Evolutionary conservation across 2,329 filamentous ascomycete species (phyloP), one percentile per base, ranked within the genome.

Genomic region (Furcasterigmium furcatum): DNA sequence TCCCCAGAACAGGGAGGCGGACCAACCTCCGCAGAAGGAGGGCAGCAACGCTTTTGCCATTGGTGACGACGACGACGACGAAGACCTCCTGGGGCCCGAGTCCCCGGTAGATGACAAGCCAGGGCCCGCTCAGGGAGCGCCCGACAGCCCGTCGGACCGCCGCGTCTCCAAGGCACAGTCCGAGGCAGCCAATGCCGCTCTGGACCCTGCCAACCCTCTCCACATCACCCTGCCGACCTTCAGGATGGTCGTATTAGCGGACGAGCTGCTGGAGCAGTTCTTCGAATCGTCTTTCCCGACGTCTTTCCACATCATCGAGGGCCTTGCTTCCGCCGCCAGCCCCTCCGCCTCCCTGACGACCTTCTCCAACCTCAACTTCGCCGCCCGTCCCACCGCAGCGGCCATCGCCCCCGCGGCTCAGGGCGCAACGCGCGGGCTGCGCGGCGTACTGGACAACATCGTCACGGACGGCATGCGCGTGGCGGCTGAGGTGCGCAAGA

Each of bases 181-280:
- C 1, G 84, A 90, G 61, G 80, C 87, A 18, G 91, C 91, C 39
- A 99, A 99, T 61, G 83, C 85, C 9, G 94, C 94, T 1, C 79
- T 99, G 4, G 91, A 99, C 61, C 94, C 94, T 3, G 85, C 90
- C 21, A 92, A 95, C 52, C 94, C 94, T 7, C 78, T 99, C 1
- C 88, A 96, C 63, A 96, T 99, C 59, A 97, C 94, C 1, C 78
- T 99, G 2, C 94, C 94, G 1, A 99, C 94, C 1, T 99, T 99
- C 77, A 87, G 94, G 53, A 99, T 99, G 94, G 91, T 99, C 4
- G 88, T 99, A 9, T 81, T 99, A 8, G 94, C 94, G 36, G 94
- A 99, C 60, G 94, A 99, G 64, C 79, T 95, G 1, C 80, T 99
- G 6, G 92, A 99, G 59, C 88, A 95, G 55, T 99, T 99, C 69